Percentiles rank a stretch among this genome's conserved stretches.
These are phyloP conservation scores for Mycena galericulata DNA, from an alignment of 768 basidiomycete species.

Conservation along the genomic window DNA sequence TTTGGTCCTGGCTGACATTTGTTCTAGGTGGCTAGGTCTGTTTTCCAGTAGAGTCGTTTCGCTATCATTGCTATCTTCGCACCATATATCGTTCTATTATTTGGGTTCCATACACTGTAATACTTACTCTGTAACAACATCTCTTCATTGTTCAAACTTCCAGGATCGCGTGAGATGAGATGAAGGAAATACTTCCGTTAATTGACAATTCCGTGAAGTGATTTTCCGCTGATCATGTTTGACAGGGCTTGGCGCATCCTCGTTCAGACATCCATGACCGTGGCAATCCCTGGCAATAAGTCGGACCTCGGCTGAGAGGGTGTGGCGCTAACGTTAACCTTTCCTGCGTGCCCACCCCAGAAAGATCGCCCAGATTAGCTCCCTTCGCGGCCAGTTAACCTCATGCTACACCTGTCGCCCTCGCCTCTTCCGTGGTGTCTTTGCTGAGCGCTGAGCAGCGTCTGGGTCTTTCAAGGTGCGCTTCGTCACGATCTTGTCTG, in stretches of 20 bases:
- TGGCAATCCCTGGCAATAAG: constrained; percentile 3
- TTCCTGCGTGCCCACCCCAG: constrained; percentile 16
- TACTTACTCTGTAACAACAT: constrained; percentile 87
- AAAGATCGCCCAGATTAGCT: constrained; percentile 34
- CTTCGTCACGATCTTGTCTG: constrained; percentile 3
- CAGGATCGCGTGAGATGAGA: no score
- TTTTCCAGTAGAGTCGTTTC: constrained; percentile 80
- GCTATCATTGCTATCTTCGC: constrained; percentile 83
- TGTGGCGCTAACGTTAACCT: constrained; percentile 20
- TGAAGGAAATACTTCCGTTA: not conserved
- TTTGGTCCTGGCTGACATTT: constrained; percentile 20
- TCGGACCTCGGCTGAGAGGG: not conserved
- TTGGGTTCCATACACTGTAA: constrained; percentile 80
- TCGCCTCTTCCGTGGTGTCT: constrained; percentile 9
- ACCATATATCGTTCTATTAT: constrained; percentile 75
- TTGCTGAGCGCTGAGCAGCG: constrained; percentile 18
- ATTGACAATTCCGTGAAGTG: no score
- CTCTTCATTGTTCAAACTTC: no score
- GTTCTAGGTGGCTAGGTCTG: constrained; percentile 77
- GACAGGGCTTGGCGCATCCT: no score
- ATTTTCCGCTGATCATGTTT: no score
- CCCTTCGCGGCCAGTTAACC: constrained; percentile 11
- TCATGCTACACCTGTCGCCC: constrained; percentile 32
- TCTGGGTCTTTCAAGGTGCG: not conserved
- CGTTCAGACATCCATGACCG: not conserved